phyloP scores from a whole-genome alignment of 106 monocot species.

The Narthecium ossifragum region DNA sequence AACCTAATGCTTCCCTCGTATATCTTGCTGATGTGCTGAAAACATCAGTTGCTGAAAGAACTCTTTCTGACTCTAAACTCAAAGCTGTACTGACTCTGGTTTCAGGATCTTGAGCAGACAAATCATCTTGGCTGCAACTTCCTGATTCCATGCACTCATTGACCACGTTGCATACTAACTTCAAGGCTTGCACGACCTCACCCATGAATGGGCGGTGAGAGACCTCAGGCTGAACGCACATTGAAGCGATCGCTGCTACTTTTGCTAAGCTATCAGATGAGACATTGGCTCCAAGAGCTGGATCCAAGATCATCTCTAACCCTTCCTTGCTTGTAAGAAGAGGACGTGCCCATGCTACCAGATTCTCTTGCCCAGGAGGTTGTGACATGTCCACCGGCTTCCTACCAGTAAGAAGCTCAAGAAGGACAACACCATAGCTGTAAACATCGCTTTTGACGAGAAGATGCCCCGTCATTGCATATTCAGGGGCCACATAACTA shows the following conservation, averaged over 20 bases:
- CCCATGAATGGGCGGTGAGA: constrained; percentile 92
- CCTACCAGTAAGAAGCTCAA: constrained; percentile 81
- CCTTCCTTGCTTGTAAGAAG: constrained; percentile 59
- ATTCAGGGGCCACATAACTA: constrained; percentile 93
- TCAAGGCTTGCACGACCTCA: constrained; percentile 92
- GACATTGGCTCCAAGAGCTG: constrained; percentile 34
- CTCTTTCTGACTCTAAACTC: constrained; percentile 29
- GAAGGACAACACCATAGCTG: constrained; percentile 93
- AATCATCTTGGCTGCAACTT: constrained; percentile 40
- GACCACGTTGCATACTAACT: constrained; percentile 59
- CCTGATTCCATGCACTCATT: constrained; percentile 30
- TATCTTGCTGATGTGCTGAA: constrained; percentile 31
- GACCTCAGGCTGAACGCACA: constrained; percentile 96
- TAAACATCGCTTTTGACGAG: constrained; percentile 97
- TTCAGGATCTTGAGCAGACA: constrained; percentile 24
- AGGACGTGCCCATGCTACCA: constrained; percentile 83
- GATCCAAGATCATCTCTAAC: constrained; percentile 56
- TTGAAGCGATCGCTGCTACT: constrained; percentile 90
- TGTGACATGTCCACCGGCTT: constrained; percentile 82
- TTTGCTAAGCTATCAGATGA: constrained; percentile 57
- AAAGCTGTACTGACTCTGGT: constrained; percentile 13
- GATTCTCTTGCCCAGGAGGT: constrained; percentile 79
- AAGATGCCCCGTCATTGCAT: constrained; percentile 96
- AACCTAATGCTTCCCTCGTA: constrained; percentile 32
- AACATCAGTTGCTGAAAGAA: constrained; percentile 50